Base-by-base conservation (phyloP, 257 asterid genomes). In the Prunella vulgaris region DNA sequence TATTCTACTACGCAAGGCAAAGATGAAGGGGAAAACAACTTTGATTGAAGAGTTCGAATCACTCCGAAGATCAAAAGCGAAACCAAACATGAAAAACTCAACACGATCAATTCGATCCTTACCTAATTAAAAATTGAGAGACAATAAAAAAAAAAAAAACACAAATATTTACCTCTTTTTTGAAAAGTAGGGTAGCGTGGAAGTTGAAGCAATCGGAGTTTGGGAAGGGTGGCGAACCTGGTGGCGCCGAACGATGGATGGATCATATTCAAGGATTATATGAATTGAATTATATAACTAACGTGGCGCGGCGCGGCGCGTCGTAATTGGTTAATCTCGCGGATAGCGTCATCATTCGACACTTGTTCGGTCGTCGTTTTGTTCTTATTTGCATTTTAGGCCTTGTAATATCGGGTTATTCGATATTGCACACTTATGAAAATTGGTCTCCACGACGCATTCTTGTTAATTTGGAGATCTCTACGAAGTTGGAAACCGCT, bases 351-450 rank as follows among this genome's bases (percentile, higher is more conserved):
- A 66, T 48, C n/a, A 7, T n/a, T 1, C 17, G 32, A 66, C 48
- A 66, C 70, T 28, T 65, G 70, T 65, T 5, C 1, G 57, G 56
- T 65, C 21, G 14, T 46, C n/a, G n/a, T n/a, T n/a, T n/a, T n/a
- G n/a, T n/a, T n/a, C 24, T 1, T 20, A 21, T 60, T 60, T 60
- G 48, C 22, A 30, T 32, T 17, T 48, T 15, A 18, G 56, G 5
- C 8, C 56, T 0, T 18, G 10, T 15, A 15, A n/a, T 48, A 48
- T 15, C 12, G 15, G 7, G 22, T 15, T 15, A 48, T n/a, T 48
- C 24, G 24, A 25, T 25, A n/a, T n/a, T n/a, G n/a, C n/a, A n/a
- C n/a, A n/a, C n/a, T n/a, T n/a, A n/a, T n/a, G n/a, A n/a, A n/a
- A n/a, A n/a, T n/a, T 25, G 2, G 28, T 25, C 28, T 25, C 28